Conservation (phyloP, 2,329 filamentous ascomycete species). For the Penicillium sp. region DNA sequence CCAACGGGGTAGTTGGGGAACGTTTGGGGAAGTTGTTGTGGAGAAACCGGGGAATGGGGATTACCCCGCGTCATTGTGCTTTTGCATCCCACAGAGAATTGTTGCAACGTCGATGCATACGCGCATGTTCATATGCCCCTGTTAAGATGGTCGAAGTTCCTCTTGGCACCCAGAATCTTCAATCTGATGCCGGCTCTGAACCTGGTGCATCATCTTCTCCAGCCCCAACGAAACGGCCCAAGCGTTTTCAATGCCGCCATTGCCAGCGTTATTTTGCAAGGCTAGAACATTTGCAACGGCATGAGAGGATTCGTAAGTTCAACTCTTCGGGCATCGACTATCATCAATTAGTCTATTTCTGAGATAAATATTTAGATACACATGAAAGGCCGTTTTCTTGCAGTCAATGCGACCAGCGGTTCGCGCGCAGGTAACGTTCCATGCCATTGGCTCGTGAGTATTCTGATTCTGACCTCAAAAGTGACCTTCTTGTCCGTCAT, state of each 20-base stretch:
- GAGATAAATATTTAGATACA: conserved; percentile 25
- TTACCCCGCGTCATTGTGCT: too few relatives aligned
- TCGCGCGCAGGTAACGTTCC: conserved; percentile 38
- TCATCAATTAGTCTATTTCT: too few relatives aligned
- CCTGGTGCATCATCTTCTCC: background rate
- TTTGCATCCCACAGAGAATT: too few relatives aligned
- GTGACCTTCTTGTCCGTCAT: conserved; percentile 38
- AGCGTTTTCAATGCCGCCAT: conserved; percentile 17
- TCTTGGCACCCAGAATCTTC: too few relatives aligned
- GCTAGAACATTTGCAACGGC: conserved; percentile 38
- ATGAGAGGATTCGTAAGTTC: conserved; percentile 32
- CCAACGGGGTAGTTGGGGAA: too few relatives aligned
- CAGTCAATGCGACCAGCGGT: conserved; percentile 37
- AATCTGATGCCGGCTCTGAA: too few relatives aligned
- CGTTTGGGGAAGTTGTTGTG: too few relatives aligned
- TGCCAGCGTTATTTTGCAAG: conserved; percentile 27
- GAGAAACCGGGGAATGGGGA: too few relatives aligned
- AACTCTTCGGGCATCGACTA: too few relatives aligned
- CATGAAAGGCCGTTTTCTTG: conserved; percentile 40
- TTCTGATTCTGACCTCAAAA: conserved; percentile 21
- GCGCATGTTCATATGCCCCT: too few relatives aligned
- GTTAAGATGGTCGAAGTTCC: too few relatives aligned
- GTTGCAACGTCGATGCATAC: too few relatives aligned
- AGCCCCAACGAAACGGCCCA: background rate
- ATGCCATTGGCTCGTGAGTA: background rate